Percentiles rank a stretch among this genome's conserved stretches.
Conservation (phyloP, 2,329 filamentous ascomycete species). For the Ophiocordyceps sinensis region DNA sequence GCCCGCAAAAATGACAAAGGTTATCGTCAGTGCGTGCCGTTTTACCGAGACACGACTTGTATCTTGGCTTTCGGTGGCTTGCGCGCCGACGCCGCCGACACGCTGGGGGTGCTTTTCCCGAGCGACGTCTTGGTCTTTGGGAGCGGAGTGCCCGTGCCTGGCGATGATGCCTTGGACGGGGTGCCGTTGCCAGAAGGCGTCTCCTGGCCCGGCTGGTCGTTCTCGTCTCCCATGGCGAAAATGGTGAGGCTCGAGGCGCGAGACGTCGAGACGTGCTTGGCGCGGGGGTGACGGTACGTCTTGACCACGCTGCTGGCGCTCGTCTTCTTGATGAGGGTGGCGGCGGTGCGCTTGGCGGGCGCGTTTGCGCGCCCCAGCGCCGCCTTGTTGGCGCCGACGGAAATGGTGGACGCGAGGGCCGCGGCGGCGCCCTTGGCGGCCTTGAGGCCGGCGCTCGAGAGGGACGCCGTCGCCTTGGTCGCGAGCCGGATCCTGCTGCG, state of each 20-base stretch:
- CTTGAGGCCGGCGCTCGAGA: conserved; percentile 20
- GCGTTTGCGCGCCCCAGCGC: conserved; percentile 12
- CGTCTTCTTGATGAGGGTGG: conserved; percentile 15
- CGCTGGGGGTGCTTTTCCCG: background rate
- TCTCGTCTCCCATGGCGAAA: conserved; percentile 4
- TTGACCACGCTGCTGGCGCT: conserved; percentile 5
- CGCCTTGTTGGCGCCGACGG: conserved; percentile 14
- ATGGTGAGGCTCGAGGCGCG: conserved; percentile 7
- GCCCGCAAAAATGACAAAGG: no score
- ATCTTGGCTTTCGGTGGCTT: background rate
- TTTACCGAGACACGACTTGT: background rate
- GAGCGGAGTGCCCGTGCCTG: background rate
- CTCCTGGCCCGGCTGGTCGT: background rate
- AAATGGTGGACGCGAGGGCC: conserved; percentile 18
- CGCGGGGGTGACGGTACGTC: conserved; percentile 4
- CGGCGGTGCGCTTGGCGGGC: conserved; percentile 11
- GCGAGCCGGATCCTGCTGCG: conserved; percentile 21
- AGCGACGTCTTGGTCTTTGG: background rate
- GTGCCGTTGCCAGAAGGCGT: no score
- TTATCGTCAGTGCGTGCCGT: background rate
- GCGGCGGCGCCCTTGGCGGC: conserved; percentile 21
- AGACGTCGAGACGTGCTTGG: conserved; percentile 11
- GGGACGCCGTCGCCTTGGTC: conserved; percentile 18
- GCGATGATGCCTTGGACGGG: no score
- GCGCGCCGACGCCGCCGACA: background rate